Evolutionary conservation across 2,329 filamentous ascomycete genomes (phyloP), one percentile per base, ranked within the genome.

Genomic region (Aspergillus sclerotialis): DNA sequence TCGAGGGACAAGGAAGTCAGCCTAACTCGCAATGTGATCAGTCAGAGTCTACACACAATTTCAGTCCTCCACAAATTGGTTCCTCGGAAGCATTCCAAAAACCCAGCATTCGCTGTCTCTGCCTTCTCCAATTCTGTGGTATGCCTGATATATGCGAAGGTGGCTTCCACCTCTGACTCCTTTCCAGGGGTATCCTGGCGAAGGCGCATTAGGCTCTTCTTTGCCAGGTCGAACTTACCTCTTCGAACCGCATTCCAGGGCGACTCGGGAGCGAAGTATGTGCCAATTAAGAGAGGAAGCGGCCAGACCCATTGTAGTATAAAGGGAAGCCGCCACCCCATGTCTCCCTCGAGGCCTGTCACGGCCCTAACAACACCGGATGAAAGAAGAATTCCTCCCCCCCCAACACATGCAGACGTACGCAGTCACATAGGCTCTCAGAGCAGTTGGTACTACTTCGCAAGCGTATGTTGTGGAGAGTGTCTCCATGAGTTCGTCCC

Each of bases 101-200:
- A 93, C 28, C 70, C 76, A 3, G 82, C 76, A 19, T 84, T 84
- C 4, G 67, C 64, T 3, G 83, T 84, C 30, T 85, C 80, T 56
- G 75, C 65, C 55, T 84, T 73, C 56, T 93, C 86, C 5, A 92
- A 67, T 1, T 82, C 81, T 2, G 82, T 87, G 1, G 86, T 93
- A 55, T 90, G 84, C 1, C 85, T 76, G 80, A 94, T 93, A 84
- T 92, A 89, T 50, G 82, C 80, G 50, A 89, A 87, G 43, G 79
- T 72, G 2, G 76, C 80, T 44, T 84, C 79, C 5, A 46, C 40
- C 15, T 36, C 30, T 1, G 33, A 26, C 16, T 38, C 33, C 11
- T 24, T 27, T 3, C 32, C 30, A 7, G 33, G 35, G 11, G 34
- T 36, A 17, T 32, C 18, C 14, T 26, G 27, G 7, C 32, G 32